Percentiles rank a stretch among this genome's conserved stretches.
Conservation (phyloP, 352 stramenopile species). For the Saprolegnia parasitica region DNA sequence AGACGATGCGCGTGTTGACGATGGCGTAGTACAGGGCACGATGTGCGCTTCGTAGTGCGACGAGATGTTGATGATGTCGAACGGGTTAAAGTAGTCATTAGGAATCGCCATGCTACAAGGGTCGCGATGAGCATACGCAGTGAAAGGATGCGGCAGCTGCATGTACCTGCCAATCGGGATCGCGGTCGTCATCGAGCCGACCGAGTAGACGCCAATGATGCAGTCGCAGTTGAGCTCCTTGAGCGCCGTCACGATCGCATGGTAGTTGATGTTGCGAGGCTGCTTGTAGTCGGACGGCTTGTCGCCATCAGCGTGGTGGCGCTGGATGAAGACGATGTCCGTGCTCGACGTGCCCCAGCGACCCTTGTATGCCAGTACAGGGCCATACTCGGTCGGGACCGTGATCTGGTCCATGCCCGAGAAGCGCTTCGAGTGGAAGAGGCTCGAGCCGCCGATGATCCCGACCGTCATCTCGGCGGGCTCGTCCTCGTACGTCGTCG, state of each 20-base stretch:
- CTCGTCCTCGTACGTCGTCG: neutral
- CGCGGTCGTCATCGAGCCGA: conserved; percentile 70
- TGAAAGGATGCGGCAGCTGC: neutral
- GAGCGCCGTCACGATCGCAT: conserved; percentile 63
- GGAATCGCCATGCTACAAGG: conserved; percentile 47
- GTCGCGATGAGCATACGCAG: neutral
- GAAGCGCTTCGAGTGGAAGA: conserved; percentile 77
- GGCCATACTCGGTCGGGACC: conserved; percentile 59
- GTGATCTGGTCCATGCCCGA: conserved; percentile 52
- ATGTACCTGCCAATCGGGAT: conserved; percentile 44
- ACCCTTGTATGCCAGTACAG: conserved; percentile 57
- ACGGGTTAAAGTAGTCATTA: conserved; percentile 87
- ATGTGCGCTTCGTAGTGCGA: conserved; percentile 77
- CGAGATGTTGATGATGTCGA: conserved; percentile 80
- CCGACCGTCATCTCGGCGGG: conserved; percentile 42
- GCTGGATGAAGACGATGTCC: conserved; percentile 78
- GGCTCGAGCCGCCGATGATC: conserved; percentile 79
- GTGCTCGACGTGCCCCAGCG: conserved; percentile 36
- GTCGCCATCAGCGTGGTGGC: conserved; percentile 71
- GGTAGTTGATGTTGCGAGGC: conserved; percentile 83
- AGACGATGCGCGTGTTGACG: conserved; percentile 1
- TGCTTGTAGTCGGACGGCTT: conserved; percentile 59
- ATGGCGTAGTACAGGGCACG: conserved; percentile 55
- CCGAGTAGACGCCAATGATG: conserved; percentile 82
- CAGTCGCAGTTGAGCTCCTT: conserved; percentile 52